Evolutionary conservation across 2,329 filamentous ascomycete genomes (phyloP).

Genomic region (Paraphaeosphaeria sporulosa): DNA sequence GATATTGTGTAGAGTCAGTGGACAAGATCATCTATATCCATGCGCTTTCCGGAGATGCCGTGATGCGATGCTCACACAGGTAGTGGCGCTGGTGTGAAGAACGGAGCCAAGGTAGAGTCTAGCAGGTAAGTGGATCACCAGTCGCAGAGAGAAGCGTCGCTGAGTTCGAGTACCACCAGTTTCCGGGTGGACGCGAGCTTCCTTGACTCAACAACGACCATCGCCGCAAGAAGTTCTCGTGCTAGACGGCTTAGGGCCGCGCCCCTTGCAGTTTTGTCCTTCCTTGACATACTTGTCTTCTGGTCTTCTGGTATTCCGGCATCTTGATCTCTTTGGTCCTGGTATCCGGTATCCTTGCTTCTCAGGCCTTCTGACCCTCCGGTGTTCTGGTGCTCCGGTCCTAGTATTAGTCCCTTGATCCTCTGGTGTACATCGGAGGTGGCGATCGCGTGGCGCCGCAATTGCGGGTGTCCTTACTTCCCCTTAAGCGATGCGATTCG

Average conservation of each 20-base stretch:
- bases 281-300: background rate
- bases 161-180: background rate
- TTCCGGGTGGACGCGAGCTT: background rate
- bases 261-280: background rate
- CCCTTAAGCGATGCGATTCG: too few species aligned
- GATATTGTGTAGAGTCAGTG: background rate
- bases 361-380: too few species aligned
- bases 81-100: background rate
- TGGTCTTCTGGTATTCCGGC: too few species aligned
- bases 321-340: too few species aligned
- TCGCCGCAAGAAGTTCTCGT: background rate
- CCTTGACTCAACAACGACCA: background rate
- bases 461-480: too few species aligned
- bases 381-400: too few species aligned
- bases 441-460: too few species aligned
- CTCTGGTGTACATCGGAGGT: too few species aligned
- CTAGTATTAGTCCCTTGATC: background rate
- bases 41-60: background rate
- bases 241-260: background rate
- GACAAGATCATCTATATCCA: background rate
- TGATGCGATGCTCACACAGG: background rate
- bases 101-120: background rate
- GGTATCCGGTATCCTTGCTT: too few species aligned
- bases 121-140: background rate
- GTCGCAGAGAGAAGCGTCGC: background rate